A percentile compares a stretch with the other conserved stretches of the same genome.
Evolutionary conservation across 768 basidiomycete species (phyloP).

Genomic region (Mycena filopes): DNA sequence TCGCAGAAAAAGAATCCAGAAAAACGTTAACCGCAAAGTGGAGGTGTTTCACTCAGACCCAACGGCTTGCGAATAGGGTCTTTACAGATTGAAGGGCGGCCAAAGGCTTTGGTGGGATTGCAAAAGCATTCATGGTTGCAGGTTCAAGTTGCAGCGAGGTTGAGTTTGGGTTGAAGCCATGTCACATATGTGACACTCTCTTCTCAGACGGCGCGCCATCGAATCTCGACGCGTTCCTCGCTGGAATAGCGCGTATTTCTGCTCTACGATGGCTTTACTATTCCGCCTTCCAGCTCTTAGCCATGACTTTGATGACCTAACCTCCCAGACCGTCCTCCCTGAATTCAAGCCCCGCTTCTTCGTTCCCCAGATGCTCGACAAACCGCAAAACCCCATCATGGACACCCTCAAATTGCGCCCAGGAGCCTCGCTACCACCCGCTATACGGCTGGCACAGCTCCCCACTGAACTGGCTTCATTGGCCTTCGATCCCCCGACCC

Average conservation of each 20-base stretch:
- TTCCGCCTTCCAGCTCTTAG: constrained; percentile 18
- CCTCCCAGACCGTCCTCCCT: constrained; percentile 45
- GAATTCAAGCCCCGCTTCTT: constrained; percentile 62
- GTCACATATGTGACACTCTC: too few species aligned
- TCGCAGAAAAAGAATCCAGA: too few species aligned
- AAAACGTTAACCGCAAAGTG: too few species aligned
- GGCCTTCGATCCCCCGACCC: constrained; percentile 19
- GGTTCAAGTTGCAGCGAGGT: too few species aligned
- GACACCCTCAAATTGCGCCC: constrained; percentile 56
- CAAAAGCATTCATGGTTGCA: too few species aligned
- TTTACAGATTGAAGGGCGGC: too few species aligned
- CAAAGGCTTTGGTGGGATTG: too few species aligned
- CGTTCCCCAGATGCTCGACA: constrained; percentile 72
- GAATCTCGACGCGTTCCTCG: too few species aligned
- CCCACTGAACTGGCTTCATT: constrained; percentile 45
- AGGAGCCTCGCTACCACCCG: constrained; percentile 20
- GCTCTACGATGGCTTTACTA: constrained; percentile 2
- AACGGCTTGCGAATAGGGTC: too few species aligned
- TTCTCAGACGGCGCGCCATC: too few species aligned
- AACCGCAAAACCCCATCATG: constrained; percentile 84
- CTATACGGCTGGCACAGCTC: constrained; percentile 30
- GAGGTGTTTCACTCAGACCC: too few species aligned
- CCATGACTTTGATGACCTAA: constrained; percentile 26
- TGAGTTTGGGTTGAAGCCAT: too few species aligned
- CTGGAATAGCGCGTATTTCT: background rate